A percentile compares a stretch with the other conserved stretches of the same genome.
These are phyloP conservation scores for Trametes punicea DNA, from an alignment of 768 basidiomycete species.

Conservation along the genomic window DNA sequence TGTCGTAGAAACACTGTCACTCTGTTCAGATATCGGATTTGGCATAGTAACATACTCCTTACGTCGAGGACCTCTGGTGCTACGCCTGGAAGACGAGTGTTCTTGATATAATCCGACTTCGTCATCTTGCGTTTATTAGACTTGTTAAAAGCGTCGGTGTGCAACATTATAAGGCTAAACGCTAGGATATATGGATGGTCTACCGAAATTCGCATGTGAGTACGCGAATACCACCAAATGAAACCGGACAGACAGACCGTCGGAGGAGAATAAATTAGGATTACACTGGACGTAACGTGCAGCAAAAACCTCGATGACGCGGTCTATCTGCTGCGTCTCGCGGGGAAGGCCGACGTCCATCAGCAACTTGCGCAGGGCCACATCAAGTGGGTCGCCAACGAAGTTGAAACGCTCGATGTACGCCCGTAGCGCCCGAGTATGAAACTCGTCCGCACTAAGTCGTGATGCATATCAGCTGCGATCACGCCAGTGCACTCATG, in stretches of 20 bases:
- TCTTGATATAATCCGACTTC: constrained; percentile 90
- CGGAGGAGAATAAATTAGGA: constrained; percentile 69
- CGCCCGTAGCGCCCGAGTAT: constrained; percentile 60
- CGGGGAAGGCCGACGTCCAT: constrained; percentile 90
- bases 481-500: background rate
- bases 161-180: constrained; percentile 97
- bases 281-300: constrained; percentile 81
- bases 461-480: background rate
- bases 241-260: constrained; percentile 47
- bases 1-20: constrained; percentile 90
- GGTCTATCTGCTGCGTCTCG: constrained; percentile 98
- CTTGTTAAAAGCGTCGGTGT: constrained; percentile 97
- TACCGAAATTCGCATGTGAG: constrained; percentile 29
- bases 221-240: background rate
- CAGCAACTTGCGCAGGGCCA: constrained; percentile 83
- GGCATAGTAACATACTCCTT: constrained; percentile 25
- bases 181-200: constrained; percentile 95
- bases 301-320: constrained; percentile 95
- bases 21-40: background rate
- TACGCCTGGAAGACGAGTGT: constrained; percentile 85
- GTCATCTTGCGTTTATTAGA: constrained; percentile 98
- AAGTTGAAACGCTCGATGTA: constrained; percentile 84
- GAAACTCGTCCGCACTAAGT: constrained; percentile 65
- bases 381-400: constrained; percentile 76
- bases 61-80: constrained; percentile 84